Evolutionary conservation across 345 rosid genomes (phyloP).

Genomic region (Excoecaria agallocha): DNA sequence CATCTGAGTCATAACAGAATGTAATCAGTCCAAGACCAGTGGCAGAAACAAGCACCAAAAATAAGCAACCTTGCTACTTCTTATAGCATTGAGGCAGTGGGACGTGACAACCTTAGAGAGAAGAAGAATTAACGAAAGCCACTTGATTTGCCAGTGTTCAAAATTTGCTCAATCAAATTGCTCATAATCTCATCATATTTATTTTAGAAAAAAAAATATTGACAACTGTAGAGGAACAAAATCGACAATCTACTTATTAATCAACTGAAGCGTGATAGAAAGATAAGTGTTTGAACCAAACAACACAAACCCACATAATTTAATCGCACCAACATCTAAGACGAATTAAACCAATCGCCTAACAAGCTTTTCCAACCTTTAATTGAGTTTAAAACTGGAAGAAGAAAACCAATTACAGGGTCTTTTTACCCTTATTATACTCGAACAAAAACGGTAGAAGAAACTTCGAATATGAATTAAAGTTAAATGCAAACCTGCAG

Average conservation of each 20-base stretch:
- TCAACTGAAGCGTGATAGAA: neutral
- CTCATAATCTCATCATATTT: neutral
- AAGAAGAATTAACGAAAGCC: neutral
- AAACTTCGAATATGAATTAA: neutral
- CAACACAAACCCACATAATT: neutral
- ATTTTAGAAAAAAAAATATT: neutral
- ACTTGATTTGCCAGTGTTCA: neutral
- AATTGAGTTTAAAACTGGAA: neutral
- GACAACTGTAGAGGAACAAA: too few relatives aligned
- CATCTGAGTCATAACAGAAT: neutral
- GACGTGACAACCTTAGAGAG: neutral
- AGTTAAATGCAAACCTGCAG: constrained; percentile 34
- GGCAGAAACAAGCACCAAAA: neutral
- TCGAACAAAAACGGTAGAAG: neutral
- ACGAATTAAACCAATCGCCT: neutral
- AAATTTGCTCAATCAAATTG: neutral
- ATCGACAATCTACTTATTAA: too few relatives aligned
- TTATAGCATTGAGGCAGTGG: neutral
- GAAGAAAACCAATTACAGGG: neutral
- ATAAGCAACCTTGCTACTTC: neutral
- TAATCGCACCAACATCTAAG: neutral
- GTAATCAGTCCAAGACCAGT: neutral
- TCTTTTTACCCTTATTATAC: too few relatives aligned
- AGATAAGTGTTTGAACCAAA: neutral
- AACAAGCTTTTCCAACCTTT: neutral